Percentiles rank a stretch among this genome's conserved stretches.
phyloP scores from a whole-genome alignment of 1,139 yeast species.

The Geotrichum aggregatum region DNA sequence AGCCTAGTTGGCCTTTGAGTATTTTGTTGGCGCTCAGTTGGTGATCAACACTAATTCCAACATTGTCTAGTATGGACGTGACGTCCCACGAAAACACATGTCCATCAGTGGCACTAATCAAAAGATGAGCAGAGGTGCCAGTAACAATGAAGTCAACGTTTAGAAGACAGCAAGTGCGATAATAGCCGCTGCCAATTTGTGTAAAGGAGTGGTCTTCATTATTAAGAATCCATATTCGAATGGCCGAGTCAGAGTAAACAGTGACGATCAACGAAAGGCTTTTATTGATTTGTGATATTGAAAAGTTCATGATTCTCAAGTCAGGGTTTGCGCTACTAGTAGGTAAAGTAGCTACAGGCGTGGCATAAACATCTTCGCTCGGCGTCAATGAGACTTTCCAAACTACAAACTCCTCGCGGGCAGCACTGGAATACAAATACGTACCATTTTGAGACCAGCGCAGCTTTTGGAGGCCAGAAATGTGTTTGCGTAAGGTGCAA shows the following conservation, averaged over 20 bases:
- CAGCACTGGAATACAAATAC: conserved; percentile 68
- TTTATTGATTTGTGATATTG: conserved; percentile 11
- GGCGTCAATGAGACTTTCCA: conserved; percentile 54
- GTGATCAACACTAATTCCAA: conserved; percentile 12
- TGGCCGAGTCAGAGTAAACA: conserved; percentile 79
- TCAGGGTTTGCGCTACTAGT: conserved; percentile 59
- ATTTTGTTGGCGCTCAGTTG: conserved; percentile 7
- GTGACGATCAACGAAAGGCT: conserved; percentile 55
- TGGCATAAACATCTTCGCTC: conserved; percentile 26
- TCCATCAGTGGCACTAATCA: conserved; percentile 82
- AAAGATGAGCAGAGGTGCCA: conserved; percentile 38
- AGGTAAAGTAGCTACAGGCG: conserved; percentile 35
- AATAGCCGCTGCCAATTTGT: conserved; percentile 47
- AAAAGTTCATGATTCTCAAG: conserved; percentile 73
- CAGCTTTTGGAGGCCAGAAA: conserved; percentile 79
- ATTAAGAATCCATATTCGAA: conserved; percentile 58
- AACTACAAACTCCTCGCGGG: conserved; percentile 79
- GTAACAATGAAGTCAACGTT: conserved; percentile 50
- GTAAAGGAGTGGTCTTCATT: neutral
- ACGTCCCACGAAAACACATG: conserved; percentile 60
- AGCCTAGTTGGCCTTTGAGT: neutral
- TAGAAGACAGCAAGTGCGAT: conserved; percentile 72
- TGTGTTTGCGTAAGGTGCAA: conserved; percentile 74
- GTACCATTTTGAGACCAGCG: conserved; percentile 52
- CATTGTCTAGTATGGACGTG: conserved; percentile 29